These are phyloP conservation scores for Fusarium foetens DNA, from an alignment of 2,329 filamentous ascomycete species.

Conservation along the genomic window DNA sequence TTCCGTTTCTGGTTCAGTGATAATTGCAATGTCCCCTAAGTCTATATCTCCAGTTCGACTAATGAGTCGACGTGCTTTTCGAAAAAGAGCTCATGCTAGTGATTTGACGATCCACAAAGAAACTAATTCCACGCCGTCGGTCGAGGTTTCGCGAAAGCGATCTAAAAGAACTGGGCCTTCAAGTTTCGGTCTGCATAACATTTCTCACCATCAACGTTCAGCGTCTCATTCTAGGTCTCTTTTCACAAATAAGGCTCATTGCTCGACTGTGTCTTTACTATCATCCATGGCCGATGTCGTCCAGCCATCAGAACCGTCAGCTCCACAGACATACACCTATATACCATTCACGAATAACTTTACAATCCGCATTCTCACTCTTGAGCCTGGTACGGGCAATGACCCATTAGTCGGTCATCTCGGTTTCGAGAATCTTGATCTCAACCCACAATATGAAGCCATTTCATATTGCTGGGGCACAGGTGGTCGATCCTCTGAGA, in stretches of 20 bases:
- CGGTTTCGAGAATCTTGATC: slow-evolving; percentile 39
- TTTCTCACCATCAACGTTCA: neutral
- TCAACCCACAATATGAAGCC: slow-evolving; percentile 45
- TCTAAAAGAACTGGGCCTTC: slow-evolving; percentile 21
- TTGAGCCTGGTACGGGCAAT: slow-evolving; percentile 44
- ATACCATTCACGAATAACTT: slow-evolving; percentile 30
- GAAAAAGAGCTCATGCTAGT: neutral
- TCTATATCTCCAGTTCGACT: neutral
- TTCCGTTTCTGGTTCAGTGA: slow-evolving; percentile 1
- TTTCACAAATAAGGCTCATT: neutral
- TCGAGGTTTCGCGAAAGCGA: neutral
- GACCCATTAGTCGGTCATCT: slow-evolving; percentile 46
- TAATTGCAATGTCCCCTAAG: slow-evolving; percentile 6
- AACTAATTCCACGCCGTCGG: neutral
- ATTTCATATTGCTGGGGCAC: slow-evolving; percentile 53
- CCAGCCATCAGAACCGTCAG: neutral
- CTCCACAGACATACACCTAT: slow-evolving; percentile 35
- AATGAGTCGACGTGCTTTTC: neutral
- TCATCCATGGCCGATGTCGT: slow-evolving; percentile 31
- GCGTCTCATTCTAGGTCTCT: neutral
- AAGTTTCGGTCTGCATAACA: neutral
- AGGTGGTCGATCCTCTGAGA: slow-evolving; percentile 34
- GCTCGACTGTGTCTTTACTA: slow-evolving; percentile 6
- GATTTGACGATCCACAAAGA: neutral
- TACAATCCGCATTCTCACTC: slow-evolving; percentile 48